phyloP scores from a whole-genome alignment of 2,329 filamentous ascomycete species.

The Pezicula radicicola region DNA sequence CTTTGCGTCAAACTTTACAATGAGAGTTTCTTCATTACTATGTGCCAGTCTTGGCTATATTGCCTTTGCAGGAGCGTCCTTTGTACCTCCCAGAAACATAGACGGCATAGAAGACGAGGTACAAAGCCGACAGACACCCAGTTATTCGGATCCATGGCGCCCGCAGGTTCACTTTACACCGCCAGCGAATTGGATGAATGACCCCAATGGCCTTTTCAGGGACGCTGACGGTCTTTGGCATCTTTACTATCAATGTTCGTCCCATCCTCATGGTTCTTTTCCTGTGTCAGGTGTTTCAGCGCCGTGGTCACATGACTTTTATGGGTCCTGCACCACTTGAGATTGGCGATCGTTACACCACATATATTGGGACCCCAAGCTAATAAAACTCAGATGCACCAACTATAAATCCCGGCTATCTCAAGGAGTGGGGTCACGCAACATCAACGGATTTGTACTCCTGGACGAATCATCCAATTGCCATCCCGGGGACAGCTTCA shows the following conservation, averaged over 20 bases:
- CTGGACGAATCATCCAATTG: slow-evolving; percentile 61
- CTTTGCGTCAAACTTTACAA: background rate
- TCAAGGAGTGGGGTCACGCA: slow-evolving; percentile 64
- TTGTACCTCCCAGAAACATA: background rate
- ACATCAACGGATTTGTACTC: slow-evolving; percentile 57
- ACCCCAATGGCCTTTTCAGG: slow-evolving; percentile 60
- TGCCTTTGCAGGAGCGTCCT: too few species aligned
- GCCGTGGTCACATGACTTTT: background rate
- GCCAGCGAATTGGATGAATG: slow-evolving; percentile 50
- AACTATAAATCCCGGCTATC: slow-evolving; percentile 42
- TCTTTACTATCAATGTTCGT: slow-evolving; percentile 55
- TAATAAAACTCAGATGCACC: slow-evolving; percentile 34
- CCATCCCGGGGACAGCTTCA: slow-evolving; percentile 38
- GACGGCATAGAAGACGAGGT: background rate
- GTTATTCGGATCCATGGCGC: slow-evolving; percentile 1
- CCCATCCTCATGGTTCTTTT: background rate
- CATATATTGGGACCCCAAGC: background rate
- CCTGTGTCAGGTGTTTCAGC: background rate
- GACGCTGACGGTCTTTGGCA: slow-evolving; percentile 55
- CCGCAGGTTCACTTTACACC: slow-evolving; percentile 53
- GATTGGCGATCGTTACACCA: background rate
- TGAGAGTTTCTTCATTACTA: background rate
- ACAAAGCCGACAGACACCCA: background rate
- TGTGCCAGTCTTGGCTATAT: background rate
- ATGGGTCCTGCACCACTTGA: background rate